Conservation (phyloP, 306 rosid species). For the Casuarina cunninghamiana region DNA sequence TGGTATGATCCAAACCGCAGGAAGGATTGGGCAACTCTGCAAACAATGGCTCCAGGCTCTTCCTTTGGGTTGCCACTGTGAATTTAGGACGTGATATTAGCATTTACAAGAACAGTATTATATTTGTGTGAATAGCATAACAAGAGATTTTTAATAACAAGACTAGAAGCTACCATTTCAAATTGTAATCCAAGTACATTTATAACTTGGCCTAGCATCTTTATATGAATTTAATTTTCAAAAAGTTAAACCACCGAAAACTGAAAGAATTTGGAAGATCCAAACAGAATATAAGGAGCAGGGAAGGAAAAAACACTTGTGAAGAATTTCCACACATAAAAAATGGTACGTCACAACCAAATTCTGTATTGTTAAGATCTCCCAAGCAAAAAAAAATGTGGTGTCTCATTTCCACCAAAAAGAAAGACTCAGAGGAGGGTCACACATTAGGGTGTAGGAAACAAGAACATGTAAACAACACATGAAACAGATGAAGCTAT, state of each 20-base stretch:
- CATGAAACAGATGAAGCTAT: neutral
- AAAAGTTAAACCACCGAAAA: neutral
- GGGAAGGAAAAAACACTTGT: neutral
- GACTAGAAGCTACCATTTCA: slow-evolving; percentile 10
- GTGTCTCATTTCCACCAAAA: neutral
- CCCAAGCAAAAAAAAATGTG: neutral
- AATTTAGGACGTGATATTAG: slow-evolving; percentile 6
- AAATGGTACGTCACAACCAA: neutral
- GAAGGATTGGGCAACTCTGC: slow-evolving; percentile 89
- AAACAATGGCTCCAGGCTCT: slow-evolving; percentile 93
- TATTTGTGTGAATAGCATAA: neutral
- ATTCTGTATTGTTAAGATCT: neutral
- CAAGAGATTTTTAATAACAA: slow-evolving; percentile 5
- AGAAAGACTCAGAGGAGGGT: neutral
- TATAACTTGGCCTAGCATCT: neutral
- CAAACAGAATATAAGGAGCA: neutral
- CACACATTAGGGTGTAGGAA: neutral
- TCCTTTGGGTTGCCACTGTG: slow-evolving; percentile 94
- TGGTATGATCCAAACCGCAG: slow-evolving; percentile 97
- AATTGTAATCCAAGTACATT: neutral
- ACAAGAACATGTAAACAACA: neutral
- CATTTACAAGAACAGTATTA: neutral
- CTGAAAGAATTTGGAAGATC: neutral
- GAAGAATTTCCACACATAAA: neutral
- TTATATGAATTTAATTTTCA: too few species aligned